Conservation (phyloP, 768 basidiomycete genomes). For the Boletus barrowsii region DNA sequence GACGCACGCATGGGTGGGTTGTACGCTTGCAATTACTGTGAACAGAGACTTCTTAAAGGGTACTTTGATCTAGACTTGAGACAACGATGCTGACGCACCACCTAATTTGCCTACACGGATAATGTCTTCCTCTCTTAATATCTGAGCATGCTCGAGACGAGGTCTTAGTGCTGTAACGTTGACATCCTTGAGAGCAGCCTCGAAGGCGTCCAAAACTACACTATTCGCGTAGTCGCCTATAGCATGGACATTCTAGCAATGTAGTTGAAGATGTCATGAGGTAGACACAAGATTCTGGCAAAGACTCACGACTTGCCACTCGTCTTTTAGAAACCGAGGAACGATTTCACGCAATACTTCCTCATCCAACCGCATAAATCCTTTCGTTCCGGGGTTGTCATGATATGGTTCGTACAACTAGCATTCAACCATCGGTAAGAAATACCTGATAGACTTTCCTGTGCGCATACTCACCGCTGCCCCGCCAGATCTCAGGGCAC, state of each 20-base stretch:
- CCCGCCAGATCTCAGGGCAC: conserved; percentile 86
- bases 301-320: conserved; percentile 83
- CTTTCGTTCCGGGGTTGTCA: conserved; percentile 71
- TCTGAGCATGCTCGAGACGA: conserved; percentile 89
- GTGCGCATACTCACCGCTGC: conserved; percentile 60
- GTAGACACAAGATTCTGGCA: neutral
- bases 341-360: conserved; percentile 60
- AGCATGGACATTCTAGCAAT: conserved; percentile 69
- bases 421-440: conserved; percentile 42
- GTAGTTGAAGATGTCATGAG: neutral
- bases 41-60: neutral
- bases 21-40: conserved; percentile 84
- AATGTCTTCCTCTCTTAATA: conserved; percentile 71
- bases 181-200: conserved; percentile 56
- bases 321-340: conserved; percentile 68
- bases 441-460: neutral
- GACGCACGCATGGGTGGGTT: conserved; percentile 82
- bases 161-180: conserved; percentile 68
- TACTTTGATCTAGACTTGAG: neutral
- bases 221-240: conserved; percentile 88
- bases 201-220: conserved; percentile 80
- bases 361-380: conserved; percentile 71
- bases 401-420: conserved; percentile 41
- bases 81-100: conserved; percentile 40
- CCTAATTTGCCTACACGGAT: conserved; percentile 73